Base-by-base conservation (phyloP, 306 rosid species). In the Cucurbita pepo region DNA sequence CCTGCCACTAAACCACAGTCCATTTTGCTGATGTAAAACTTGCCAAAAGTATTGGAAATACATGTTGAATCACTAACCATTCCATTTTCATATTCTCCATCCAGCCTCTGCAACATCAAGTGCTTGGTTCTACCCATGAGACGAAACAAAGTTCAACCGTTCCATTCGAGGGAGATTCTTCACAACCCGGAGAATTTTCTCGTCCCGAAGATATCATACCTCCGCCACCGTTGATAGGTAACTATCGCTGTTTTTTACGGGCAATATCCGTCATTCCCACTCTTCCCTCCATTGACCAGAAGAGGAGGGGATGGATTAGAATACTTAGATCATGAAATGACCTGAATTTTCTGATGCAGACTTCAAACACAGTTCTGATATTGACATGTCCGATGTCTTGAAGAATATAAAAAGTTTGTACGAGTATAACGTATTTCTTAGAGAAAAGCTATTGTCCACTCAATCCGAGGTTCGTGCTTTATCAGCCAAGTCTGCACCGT, bases 191-290 rank as follows among this genome's bases (percentile, higher is more conserved):
- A 63, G 74, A 82, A 56, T 78, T 82, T 71, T 86, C 86, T 73
- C 66, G 73, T 70, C 43, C 71, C 55, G 86, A 83, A 65, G 81
- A 85, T 64, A 81, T 75, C 78, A 82, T 95, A 81, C 97, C 96
- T 37, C 89, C 75, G 18, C 99, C 96, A 15, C 95, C 96, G 67
- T 73, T 81, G 21, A 87, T 95, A 37, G 99, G 99, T 94, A 86
- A 70, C 55, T 54, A 50, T 76, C 75, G 60, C 51, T 45, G 63
- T 76, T 59, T 75, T 79, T 41, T 6, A 21, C 21, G 44, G 10
- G 10, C 7, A 3, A n/a, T 40, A 5, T 9, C 71, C 43, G 54
- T 18, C 18, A 9, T 41, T 40, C 22, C 9, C 15, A 5, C 34
- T 63, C 70, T 63, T 40, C 69, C 51, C 51, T 63, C 51, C 51